A percentile compares a stretch with the other conserved stretches of the same genome.
Conservation (phyloP, 164 flowering plant species). For the Magnolia officinalis region DNA sequence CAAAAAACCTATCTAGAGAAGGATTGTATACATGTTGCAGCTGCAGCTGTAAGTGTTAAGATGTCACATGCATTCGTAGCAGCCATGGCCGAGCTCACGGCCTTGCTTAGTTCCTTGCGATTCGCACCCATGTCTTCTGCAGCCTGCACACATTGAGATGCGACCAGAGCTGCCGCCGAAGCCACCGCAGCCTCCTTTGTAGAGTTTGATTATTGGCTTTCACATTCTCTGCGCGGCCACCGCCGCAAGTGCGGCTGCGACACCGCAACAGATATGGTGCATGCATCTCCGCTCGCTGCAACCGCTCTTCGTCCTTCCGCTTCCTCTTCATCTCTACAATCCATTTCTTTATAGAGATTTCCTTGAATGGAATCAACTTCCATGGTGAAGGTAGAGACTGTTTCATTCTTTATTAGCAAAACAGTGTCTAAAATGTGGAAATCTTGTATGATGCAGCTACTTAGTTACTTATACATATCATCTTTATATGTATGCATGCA, state of each 20-base stretch:
- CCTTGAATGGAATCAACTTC: constrained; percentile 59
- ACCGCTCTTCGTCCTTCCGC: constrained; percentile 68
- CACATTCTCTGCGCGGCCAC: constrained; percentile 60
- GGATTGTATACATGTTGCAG: constrained; percentile 64
- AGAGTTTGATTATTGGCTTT: constrained; percentile 19
- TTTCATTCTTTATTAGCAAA: neutral
- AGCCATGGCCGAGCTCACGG: constrained; percentile 66
- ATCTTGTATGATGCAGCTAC: neutral
- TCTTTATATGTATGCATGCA: too few relatives aligned
- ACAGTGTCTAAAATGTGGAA: neutral
- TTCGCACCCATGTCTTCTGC: constrained; percentile 94
- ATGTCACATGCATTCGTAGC: constrained; percentile 63
- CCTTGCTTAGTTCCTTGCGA: constrained; percentile 52
- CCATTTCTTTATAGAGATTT: constrained; percentile 74
- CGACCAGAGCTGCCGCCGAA: constrained; percentile 88
- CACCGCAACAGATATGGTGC: constrained; percentile 88
- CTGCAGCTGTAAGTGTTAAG: constrained; percentile 86
- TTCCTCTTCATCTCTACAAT: constrained; percentile 64
- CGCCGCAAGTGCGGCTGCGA: constrained; percentile 93
- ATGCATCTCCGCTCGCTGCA: constrained; percentile 78
- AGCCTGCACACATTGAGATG: constrained; percentile 77
- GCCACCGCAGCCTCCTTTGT: constrained; percentile 67
- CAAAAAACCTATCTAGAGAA: too few relatives aligned
- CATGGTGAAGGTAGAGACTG: constrained; percentile 41
- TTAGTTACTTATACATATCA: too few relatives aligned